These are phyloP conservation scores for Panicum virgatum DNA, from an alignment of 202 grass and related monocot species.

Conservation along the genomic window DNA sequence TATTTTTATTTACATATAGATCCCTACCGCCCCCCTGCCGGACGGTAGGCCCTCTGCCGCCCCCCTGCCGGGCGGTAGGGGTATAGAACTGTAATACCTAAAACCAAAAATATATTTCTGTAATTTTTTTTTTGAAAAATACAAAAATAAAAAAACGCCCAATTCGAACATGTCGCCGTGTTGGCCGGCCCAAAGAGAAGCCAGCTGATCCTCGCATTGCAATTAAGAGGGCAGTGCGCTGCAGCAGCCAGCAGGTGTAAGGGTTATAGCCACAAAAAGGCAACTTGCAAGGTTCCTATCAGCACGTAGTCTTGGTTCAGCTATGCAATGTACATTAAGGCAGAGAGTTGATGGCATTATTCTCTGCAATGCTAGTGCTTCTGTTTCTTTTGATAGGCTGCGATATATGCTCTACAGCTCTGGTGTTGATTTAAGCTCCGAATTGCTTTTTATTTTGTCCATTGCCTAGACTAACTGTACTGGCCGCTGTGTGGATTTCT, in stretches of 20 bases:
- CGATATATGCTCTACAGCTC: slow-evolving; percentile 31
- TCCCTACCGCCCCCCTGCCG: too few relatives aligned
- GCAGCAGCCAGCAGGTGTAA: slow-evolving; percentile 92
- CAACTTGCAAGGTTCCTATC: slow-evolving; percentile 77
- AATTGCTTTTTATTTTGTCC: slow-evolving; percentile 18
- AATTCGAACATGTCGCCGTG: slow-evolving; percentile 64
- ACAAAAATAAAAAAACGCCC: too few relatives aligned
- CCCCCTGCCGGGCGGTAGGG: too few relatives aligned
- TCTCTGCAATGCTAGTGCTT: slow-evolving; percentile 8
- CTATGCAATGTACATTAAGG: slow-evolving; percentile 47
- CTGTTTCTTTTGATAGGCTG: slow-evolving; percentile 29
- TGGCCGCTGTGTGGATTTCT: not conserved
- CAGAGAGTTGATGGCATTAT: slow-evolving; percentile 18
- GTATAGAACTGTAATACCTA: too few relatives aligned
- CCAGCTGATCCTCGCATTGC: slow-evolving; percentile 85
- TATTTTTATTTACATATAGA: too few relatives aligned
- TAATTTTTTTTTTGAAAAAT: too few relatives aligned
- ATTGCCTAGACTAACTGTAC: slow-evolving; percentile 35
- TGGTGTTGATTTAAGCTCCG: slow-evolving; percentile 36
- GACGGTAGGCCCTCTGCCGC: too few relatives aligned
- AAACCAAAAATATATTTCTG: too few relatives aligned
- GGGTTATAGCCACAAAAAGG: slow-evolving; percentile 88
- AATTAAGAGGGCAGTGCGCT: slow-evolving; percentile 81
- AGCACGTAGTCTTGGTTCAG: slow-evolving; percentile 24
- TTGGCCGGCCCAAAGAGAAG: slow-evolving; percentile 93